phyloP scores from a whole-genome alignment of 257 asterid species.

The Ilex asprella region DNA sequence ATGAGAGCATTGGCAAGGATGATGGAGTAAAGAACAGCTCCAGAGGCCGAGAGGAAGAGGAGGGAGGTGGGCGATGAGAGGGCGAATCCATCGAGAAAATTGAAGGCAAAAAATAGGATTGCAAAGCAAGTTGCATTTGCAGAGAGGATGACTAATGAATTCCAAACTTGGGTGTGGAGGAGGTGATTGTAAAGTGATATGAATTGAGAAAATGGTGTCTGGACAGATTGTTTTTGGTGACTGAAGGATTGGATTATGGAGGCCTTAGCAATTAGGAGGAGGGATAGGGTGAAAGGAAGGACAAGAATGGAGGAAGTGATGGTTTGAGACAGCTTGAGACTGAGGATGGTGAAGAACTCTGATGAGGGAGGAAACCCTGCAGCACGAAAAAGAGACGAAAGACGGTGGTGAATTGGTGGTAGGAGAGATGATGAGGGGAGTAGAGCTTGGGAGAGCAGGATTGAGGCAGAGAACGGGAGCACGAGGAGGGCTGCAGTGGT shows the following conservation, averaged over 20 bases:
- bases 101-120: slow-evolving; percentile 32
- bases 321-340: slow-evolving; percentile 67
- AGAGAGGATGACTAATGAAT: slow-evolving; percentile 35
- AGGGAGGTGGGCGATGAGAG: slow-evolving; percentile 18
- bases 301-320: slow-evolving; percentile 35
- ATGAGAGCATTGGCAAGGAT: slow-evolving; percentile 47
- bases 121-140: slow-evolving; percentile 51
- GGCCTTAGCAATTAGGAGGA: slow-evolving; percentile 61
- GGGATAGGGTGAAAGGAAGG: slow-evolving; percentile 59
- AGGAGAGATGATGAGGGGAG: slow-evolving; percentile 36
- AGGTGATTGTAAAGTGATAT: background rate
- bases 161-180: slow-evolving; percentile 47
- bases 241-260: slow-evolving; percentile 28
- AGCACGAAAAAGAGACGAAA: slow-evolving; percentile 47
- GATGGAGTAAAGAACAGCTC: slow-evolving; percentile 41
- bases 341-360: slow-evolving; percentile 45
- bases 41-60: slow-evolving; percentile 30
- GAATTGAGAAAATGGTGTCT: slow-evolving; percentile 7
- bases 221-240: background rate
- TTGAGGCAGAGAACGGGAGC: slow-evolving; percentile 56
- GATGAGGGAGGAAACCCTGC: slow-evolving; percentile 68
- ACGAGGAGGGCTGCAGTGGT: slow-evolving; percentile 50
- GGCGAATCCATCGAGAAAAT: slow-evolving; percentile 24
- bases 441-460: slow-evolving; percentile 48
- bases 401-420: slow-evolving; percentile 36